Base-by-base conservation (phyloP, 73 alveolate genomes). In the Stentor coeruleus region DNA sequence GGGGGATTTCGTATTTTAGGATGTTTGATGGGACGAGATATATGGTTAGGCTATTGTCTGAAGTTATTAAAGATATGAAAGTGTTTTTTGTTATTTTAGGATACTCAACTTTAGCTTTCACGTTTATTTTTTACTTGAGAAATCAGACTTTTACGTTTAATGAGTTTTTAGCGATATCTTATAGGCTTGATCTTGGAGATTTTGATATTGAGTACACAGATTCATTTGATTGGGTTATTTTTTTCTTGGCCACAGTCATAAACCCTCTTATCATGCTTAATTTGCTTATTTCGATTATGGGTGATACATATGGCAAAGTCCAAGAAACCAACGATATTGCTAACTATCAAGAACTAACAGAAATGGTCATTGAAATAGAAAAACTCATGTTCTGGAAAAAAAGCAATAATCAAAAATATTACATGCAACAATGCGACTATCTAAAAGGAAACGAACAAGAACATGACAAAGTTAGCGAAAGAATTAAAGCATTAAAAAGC, bases 301-400 rank as follows among this genome's bases (percentile, higher is more conserved):
- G 87, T 3, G 87, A 84, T 33, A 84, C 90, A 14, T 84, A 30
- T 80, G 87, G 42, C 28, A 80, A 87, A 42, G 90, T 84, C 76
- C 11, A 84, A 55, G 59, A 49, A 20, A 20, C 6, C 20, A 38
- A 72, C 14, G 59, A 30, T 11, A 1, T 81, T 38, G 88, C 81
- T 39, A 84, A 84, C 37, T 30, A 60, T 36, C 75, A 84, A 80
- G 90, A 84, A 84, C 82, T 60, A 11, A 84, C 90, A 0, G 59
- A 80, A 41, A 14, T 84, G 75, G 88, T 84, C 28, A 6, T 81
- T 11, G 90, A 84, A 80, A 38, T 84, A 11, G 90, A 84, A 55
- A 37, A 41, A 4, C 75, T 84, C 0, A 14, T 84, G 82, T 20
- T 33, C 3, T 84, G 88, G 90, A 79, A 80, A n/a, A 39, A 35